Base-by-base conservation (phyloP, 768 basidiomycete species). In the Macrolepiota albuminosa region DNA sequence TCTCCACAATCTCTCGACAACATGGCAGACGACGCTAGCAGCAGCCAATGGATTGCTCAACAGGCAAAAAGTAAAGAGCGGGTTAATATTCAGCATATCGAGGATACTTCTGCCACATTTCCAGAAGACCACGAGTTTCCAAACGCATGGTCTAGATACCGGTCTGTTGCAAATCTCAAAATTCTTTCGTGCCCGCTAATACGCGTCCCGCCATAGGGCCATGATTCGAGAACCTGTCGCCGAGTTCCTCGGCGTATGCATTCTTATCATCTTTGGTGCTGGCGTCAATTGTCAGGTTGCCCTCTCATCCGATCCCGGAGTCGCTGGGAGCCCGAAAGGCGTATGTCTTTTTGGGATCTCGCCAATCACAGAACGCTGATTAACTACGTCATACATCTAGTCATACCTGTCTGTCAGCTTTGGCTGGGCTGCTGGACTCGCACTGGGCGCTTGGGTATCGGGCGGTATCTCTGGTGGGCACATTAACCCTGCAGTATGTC, bases 381-480 rank as follows among this genome's bases (percentile, higher is more conserved):
- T 2, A 39, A 33, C 42, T 26, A 18, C 53, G 29, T 33, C 59
- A 42, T 62, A 55, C 60, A 47, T 42, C 42, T 61, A 84, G 83
- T 68, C 73, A 49, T 83, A 76, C 59, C 63, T 82, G 5, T 79
- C 83, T 16, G 73, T 83, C 55, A 78, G 71, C 62, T 74, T 85
- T 46, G 83, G 81, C 40, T 87, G 85, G 84, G 84, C 76, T 5
- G 69, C 78, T 56, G 85, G 87, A 29, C 75, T 82, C 4, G 82
- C 84, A 9, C 73, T 89, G 69, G 89, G 86, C 36, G 87, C 86
- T 10, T 90, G 86, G 86, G 78, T 84, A 3, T 79, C 80, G 24
- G 80, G 79, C 52, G 84, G 85, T 49, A 79, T 88, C 58, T 89
- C 89, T 49, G 88, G 87, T 6, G 89, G 87, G 33, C 89, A 91